phyloP scores from a whole-genome alignment of 2,329 filamentous ascomycete genomes.

The Penicillium sp. region DNA sequence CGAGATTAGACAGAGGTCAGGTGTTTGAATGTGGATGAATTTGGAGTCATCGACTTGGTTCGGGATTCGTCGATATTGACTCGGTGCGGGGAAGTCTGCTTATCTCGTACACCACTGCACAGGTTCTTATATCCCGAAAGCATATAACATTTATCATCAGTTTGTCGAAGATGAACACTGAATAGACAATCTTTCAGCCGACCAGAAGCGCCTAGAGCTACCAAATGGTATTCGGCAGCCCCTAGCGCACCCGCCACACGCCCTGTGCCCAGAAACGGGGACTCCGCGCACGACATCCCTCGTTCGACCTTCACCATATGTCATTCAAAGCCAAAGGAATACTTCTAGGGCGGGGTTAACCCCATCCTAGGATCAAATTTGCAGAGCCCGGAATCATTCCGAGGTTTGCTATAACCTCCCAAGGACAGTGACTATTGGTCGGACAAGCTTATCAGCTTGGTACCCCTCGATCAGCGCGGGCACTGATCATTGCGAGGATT shows the following conservation, averaged over 20 bases:
- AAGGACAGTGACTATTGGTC: background rate
- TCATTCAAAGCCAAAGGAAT: background rate
- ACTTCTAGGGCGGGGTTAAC: background rate
- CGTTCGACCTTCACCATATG: slow-evolving; percentile 8
- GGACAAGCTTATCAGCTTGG: slow-evolving; percentile 8
- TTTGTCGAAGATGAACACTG: background rate
- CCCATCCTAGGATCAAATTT: background rate
- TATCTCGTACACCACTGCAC: background rate
- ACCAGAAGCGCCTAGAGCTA: no score
- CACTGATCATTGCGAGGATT: background rate
- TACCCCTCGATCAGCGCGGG: background rate
- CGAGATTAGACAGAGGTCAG: background rate
- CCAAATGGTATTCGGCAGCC: no score
- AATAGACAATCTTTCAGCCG: background rate
- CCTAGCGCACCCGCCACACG: no score
- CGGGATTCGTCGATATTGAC: background rate
- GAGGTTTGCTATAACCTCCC: background rate
- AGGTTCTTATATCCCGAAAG: no score
- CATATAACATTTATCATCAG: no score
- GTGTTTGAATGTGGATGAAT: background rate
- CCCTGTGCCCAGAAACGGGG: background rate
- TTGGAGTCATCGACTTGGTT: background rate
- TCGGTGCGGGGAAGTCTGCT: background rate
- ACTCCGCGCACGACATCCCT: background rate
- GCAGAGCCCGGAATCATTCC: background rate